Evolutionary conservation across 345 rosid species (phyloP), one percentile per base, ranked within the genome.

Genomic region (Erysimum cheiranthoides): DNA sequence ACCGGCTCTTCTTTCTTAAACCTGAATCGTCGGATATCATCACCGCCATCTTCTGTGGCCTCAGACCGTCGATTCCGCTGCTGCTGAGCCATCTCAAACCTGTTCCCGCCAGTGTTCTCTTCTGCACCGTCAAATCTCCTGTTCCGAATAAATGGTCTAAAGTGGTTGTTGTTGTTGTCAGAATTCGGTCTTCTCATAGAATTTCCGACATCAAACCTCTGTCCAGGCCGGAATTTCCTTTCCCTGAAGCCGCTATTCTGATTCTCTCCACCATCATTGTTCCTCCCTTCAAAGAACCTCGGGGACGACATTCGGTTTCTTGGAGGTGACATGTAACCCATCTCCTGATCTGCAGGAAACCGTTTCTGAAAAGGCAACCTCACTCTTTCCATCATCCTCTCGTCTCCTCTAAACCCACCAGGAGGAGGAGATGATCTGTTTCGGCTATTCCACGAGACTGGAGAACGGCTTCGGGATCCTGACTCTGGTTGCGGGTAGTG

Each of bases 381-480:
- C 68, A 74, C 54, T 18, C 54, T 50, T 8, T 50, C 54, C 54
- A 21, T 50, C 54, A 21, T 69, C 66, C 81, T 74, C 16, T 66
- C 73, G 7, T 79, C 75, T 27, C 71, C 69, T 78, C 83, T 80
- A 39, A 82, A 79, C 65, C 76, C 77, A 1, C 75, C 75, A 16
- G 86, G 82, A 4, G 61, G 35, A 7, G 83, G 82, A 4, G 89
- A 89, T 25, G 89, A 85, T 73, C 88, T 82, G 56, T 84, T 86
- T 12, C 84, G 77, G 13, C 80, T 63, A 25, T 66, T 69, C 77
- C 89, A 80, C 27, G 86, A 65, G 39, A 61, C 50, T 10, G 93
- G 93, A 1, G 90, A 82, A 8, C 85, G 86, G 34, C 88, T 82
- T 72, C 89, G 82, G 30, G 89, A 86, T 60, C 87, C 86, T 11